Conservation (phyloP, 2,329 filamentous ascomycete genomes). For the Coniochaeta prunicola region DNA sequence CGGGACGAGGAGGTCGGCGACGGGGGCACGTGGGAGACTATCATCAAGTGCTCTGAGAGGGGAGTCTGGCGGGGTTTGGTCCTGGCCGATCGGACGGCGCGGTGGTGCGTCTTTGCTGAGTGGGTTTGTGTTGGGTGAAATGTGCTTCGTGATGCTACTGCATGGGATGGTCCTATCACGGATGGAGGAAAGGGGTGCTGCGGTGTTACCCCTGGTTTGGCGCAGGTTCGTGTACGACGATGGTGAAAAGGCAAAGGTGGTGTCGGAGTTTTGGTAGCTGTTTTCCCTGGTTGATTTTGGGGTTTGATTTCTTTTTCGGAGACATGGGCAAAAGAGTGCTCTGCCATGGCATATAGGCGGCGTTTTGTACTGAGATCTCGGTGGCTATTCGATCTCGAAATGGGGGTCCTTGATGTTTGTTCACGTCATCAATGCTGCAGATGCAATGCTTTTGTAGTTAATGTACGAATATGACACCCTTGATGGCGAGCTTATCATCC, state of each 20-base stretch:
- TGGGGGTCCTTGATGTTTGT: not conserved
- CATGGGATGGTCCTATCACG: not conserved
- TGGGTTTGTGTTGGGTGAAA: constrained; percentile 52
- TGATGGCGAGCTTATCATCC: no score
- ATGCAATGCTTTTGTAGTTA: not conserved
- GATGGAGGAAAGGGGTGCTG: no score
- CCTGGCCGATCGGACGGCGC: constrained; percentile 71
- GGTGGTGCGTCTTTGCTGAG: constrained; percentile 91
- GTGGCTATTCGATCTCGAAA: not conserved
- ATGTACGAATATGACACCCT: not conserved
- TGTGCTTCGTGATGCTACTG: not conserved
- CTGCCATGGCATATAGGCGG: not conserved
- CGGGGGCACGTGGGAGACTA: constrained; percentile 78
- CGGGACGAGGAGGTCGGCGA: constrained; percentile 56
- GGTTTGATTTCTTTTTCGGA: not conserved
- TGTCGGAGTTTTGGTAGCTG: not conserved
- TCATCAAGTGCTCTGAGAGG: constrained; percentile 80
- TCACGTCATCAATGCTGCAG: not conserved
- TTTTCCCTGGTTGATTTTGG: not conserved
- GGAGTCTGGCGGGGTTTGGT: constrained; percentile 78
- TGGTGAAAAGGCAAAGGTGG: not conserved
- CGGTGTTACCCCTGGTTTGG: not conserved
- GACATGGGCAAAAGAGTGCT: not conserved
- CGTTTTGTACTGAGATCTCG: not conserved
- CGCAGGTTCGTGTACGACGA: not conserved